Conservation (phyloP, 2,329 filamentous ascomycete genomes). For the Raffaelea ambrosiae region DNA sequence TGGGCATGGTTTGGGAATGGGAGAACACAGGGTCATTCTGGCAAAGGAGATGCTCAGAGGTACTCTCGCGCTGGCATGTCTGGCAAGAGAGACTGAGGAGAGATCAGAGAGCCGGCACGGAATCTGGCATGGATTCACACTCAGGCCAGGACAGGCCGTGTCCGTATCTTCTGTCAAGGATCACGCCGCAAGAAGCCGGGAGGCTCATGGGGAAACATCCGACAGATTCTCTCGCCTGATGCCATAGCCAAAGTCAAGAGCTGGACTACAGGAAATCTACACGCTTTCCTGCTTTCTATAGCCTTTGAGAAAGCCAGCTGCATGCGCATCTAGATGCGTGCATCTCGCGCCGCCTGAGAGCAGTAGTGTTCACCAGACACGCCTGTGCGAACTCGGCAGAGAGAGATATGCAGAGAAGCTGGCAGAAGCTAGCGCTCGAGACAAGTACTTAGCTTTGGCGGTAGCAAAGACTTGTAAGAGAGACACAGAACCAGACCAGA, state of each 20-base stretch:
- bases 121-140: too few relatives aligned
- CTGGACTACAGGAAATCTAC: not conserved
- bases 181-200: not conserved
- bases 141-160: too few relatives aligned
- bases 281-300: slow-evolving; percentile 25
- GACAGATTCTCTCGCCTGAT: slow-evolving; percentile 1
- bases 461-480: slow-evolving; percentile 47
- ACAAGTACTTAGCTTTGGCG: slow-evolving; percentile 60
- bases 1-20: too few relatives aligned
- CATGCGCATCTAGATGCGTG: too few relatives aligned
- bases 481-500: slow-evolving; percentile 19
- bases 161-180: too few relatives aligned
- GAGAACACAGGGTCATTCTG: too few relatives aligned
- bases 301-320: slow-evolving; percentile 17
- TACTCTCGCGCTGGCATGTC: too few relatives aligned
- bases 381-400: not conserved
- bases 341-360: slow-evolving; percentile 13
- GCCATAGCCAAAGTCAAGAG: not conserved
- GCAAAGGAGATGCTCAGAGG: too few relatives aligned
- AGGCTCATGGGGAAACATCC: not conserved
- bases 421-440: slow-evolving; percentile 42
- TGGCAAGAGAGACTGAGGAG: too few relatives aligned
- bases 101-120: too few relatives aligned
- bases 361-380: slow-evolving; percentile 27
- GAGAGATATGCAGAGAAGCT: not conserved